Evolutionary conservation across 2,329 filamentous ascomycete species (phyloP).

Genomic region (Penicillium brasilianum): DNA sequence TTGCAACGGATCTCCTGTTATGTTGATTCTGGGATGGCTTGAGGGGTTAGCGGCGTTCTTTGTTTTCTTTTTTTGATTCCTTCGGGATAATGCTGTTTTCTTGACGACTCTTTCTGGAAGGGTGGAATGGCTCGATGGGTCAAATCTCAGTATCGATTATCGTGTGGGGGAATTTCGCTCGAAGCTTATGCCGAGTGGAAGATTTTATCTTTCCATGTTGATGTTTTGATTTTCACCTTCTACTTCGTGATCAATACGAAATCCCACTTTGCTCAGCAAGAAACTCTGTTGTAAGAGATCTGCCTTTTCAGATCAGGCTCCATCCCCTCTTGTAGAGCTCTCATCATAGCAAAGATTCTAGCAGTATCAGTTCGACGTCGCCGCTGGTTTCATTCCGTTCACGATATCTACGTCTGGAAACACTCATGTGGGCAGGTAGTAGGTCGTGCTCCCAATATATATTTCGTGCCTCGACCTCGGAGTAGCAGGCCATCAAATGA

Average conservation of each 20-base stretch:
- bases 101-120: slow-evolving; percentile 36
- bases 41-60: slow-evolving; percentile 49
- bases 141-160: slow-evolving; percentile 14
- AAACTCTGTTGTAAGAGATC: slow-evolving; percentile 7
- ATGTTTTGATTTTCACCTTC: slow-evolving; percentile 22
- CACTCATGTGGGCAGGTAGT: too few species aligned
- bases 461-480: too few species aligned
- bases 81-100: slow-evolving; percentile 42
- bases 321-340: not conserved
- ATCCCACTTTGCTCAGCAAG: slow-evolving; percentile 9
- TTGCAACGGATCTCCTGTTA: slow-evolving; percentile 36
- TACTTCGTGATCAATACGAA: slow-evolving; percentile 15
- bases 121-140: slow-evolving; percentile 32
- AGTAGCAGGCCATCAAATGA: too few species aligned
- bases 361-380: too few species aligned
- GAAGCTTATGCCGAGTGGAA: not conserved
- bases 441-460: too few species aligned
- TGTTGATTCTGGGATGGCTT: slow-evolving; percentile 41
- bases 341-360: not conserved
- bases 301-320: not conserved
- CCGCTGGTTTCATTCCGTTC: too few species aligned
- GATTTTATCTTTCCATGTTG: slow-evolving; percentile 25
- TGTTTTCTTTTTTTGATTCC: slow-evolving; percentile 33
- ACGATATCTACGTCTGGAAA: too few species aligned
- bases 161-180: slow-evolving; percentile 8